phyloP scores from a whole-genome alignment of 2,329 filamentous ascomycete species.

The Paramyrothecium roridum region DNA sequence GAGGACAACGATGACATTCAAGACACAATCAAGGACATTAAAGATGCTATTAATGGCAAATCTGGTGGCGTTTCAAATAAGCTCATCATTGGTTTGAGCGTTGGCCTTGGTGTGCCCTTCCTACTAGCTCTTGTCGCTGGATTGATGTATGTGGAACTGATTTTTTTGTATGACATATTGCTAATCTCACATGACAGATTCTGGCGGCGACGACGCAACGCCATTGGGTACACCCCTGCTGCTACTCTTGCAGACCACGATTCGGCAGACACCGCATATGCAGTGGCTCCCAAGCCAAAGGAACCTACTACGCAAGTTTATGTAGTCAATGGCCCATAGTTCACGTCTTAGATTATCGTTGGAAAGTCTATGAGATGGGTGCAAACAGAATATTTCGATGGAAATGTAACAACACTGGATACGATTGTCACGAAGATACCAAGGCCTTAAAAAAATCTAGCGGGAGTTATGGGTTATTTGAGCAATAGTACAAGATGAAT shows the following conservation, averaged over 20 bases:
- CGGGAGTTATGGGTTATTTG: too few relatives aligned
- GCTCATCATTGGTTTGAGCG: slow-evolving; percentile 44
- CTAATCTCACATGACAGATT: neutral
- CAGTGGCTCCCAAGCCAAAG: neutral
- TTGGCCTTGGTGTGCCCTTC: slow-evolving; percentile 41
- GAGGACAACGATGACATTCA: neutral
- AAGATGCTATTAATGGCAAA: slow-evolving; percentile 16
- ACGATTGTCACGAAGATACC: too few relatives aligned
- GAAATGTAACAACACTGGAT: too few relatives aligned
- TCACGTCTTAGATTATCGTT: too few relatives aligned
- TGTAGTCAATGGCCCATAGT: too few relatives aligned
- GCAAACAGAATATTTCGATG: too few relatives aligned
- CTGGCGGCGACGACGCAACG: neutral
- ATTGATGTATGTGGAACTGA: slow-evolving; percentile 25
- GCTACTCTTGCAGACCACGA: neutral
- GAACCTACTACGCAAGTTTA: neutral
- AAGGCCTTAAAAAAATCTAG: too few relatives aligned
- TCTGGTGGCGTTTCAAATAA: slow-evolving; percentile 35
- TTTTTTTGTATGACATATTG: neutral
- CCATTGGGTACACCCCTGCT: neutral
- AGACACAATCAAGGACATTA: neutral
- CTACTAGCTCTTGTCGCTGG: slow-evolving; percentile 25
- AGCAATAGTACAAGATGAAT: too few relatives aligned
- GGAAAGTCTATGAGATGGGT: too few relatives aligned
- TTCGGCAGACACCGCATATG: neutral